Evolutionary conservation across 108 stramenopile genomes (phyloP).

Genomic region (Skeletonema potamos): DNA sequence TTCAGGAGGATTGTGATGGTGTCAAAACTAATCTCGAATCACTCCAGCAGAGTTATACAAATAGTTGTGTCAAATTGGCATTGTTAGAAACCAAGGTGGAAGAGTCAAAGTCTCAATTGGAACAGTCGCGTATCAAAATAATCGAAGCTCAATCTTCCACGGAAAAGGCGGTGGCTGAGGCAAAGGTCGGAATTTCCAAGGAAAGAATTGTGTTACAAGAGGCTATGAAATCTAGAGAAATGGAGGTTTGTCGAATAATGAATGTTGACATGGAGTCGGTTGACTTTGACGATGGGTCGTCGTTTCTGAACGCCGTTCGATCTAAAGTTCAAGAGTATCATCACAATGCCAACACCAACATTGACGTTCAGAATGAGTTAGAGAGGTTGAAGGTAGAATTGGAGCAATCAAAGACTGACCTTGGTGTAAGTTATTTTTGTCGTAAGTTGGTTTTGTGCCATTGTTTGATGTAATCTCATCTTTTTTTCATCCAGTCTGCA

Average conservation of each 20-base stretch:
- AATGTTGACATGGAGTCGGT: background rate
- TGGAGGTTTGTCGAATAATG: conserved; percentile 15
- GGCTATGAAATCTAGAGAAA: background rate
- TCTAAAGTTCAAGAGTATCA: background rate
- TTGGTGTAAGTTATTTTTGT: conserved; percentile 1
- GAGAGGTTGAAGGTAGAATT: conserved; percentile 4
- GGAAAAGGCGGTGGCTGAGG: background rate
- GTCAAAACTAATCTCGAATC: background rate
- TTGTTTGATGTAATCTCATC: background rate
- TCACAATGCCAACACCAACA: background rate
- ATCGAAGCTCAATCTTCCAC: background rate
- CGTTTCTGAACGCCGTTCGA: background rate
- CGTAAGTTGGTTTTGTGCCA: background rate
- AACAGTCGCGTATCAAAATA: background rate
- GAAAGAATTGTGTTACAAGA: background rate
- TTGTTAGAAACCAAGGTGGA: conserved; percentile 12
- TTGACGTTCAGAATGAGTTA: conserved; percentile 1
- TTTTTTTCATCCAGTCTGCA: background rate
- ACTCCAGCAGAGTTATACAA: background rate
- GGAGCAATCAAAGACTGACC: conserved; percentile 14
- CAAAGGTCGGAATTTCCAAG: background rate
- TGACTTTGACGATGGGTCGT: background rate
- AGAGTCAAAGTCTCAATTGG: background rate
- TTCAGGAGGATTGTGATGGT: background rate
- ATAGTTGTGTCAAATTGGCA: background rate